Conservation (phyloP, 768 basidiomycete species). For the Boletus tylopilopsis region DNA sequence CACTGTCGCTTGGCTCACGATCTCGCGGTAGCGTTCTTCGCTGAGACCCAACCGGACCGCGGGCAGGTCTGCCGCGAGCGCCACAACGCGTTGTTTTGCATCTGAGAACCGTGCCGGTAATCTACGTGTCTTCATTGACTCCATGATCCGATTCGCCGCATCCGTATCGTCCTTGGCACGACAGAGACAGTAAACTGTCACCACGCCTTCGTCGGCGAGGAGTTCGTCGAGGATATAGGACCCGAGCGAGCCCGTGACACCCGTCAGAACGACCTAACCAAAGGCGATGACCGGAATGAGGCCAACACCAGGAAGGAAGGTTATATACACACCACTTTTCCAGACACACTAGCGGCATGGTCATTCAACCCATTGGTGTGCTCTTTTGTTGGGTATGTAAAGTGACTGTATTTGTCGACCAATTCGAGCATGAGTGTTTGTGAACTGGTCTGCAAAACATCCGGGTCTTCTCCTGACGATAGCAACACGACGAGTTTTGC, state of each 20-base stretch:
- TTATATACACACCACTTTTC: conserved; percentile 13
- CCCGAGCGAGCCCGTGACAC: conserved; percentile 52
- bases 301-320: neutral
- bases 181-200: conserved; percentile 46
- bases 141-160: conserved; percentile 37
- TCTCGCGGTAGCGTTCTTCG: conserved; percentile 32
- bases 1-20: conserved; percentile 36
- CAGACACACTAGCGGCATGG: conserved; percentile 6
- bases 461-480: conserved; percentile 28
- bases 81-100: conserved; percentile 31
- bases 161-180: conserved; percentile 45
- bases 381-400: neutral
- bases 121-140: conserved; percentile 39
- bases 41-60: conserved; percentile 39
- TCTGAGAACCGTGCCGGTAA: conserved; percentile 18
- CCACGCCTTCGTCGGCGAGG: conserved; percentile 33
- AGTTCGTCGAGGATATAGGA: conserved; percentile 50
- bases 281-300: neutral
- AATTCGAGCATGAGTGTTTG: conserved; percentile 42
- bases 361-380: conserved; percentile 4
- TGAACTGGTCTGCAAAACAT: conserved; percentile 20
- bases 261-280: conserved; percentile 39
- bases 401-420: conserved; percentile 40
- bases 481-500: conserved; percentile 39
- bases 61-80: conserved; percentile 42